Evolutionary conservation across 306 rosid genomes (phyloP), one percentile per base, ranked within the genome.

Genomic region (Vigna unguiculata): DNA sequence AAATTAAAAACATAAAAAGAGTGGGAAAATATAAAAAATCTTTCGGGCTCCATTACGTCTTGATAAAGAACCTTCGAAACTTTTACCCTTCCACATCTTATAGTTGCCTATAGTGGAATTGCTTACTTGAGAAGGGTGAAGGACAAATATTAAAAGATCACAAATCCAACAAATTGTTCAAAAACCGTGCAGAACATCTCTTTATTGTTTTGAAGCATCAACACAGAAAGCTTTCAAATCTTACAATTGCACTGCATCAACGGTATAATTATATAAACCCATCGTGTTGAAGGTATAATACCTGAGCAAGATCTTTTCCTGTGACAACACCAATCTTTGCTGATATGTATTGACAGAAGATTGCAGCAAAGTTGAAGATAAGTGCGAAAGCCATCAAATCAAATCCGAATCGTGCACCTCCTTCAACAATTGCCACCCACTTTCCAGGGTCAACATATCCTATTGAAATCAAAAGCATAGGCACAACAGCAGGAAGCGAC

Each of bases 401-500:
- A 79, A 79, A 86, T 76, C 93, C 98, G 77, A 88, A 90, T 45
- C 84, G 91, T 5, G 96, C 87, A 87, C 98, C 97, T 55, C 92
- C 93, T 81, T 93, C 98, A 75, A 85, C 87, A 52, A 76, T 83
- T 11, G 97, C 97, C 5, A 85, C 93, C 98, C 96, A 93, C 89
- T 93, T 93, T 74, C 97, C 98, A 72, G 98, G 98, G 83, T 93
- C 97, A 83, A 91, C 83, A 87, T 93, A 93, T 83, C 93, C 96
- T 72, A 87, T 51, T 24, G 97, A 81, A 79, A 91, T 85, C 88
- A 93, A 78, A 83, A 93, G 93, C 55, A 76, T 65, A 11, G 97
- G 96, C 24, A 83, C 77, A 82, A 82, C 68, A 68, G 85, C 87
- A 60, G 96, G 93, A 76, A 88, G 82, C 57, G 87, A 86, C 77